Evolutionary conservation across 805 yeast genomes (phyloP), one percentile per base, ranked within the genome.

Genomic region (Starmerella davenportii): DNA sequence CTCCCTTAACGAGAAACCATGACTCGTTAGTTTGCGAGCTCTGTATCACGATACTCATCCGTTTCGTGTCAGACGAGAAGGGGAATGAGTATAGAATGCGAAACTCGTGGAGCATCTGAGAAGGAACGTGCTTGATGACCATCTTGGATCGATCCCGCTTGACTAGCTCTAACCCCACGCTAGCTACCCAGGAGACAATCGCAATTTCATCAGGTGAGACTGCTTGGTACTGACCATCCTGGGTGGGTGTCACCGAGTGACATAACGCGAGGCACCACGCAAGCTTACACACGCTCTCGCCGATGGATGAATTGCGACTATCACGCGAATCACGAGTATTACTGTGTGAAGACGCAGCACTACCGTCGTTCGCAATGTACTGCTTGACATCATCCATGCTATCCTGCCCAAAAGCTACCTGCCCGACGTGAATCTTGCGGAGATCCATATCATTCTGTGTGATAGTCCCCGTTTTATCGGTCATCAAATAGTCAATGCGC

Each of bases 141-240:
- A 90, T 68, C 5, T 76, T 70, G 39, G 69, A 68, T 41, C 98
- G 70, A 56, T 90, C 98, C 51, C 99, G 72, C 51, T 72, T 76
- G 43, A 72, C 66, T 34, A 90, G 65, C 5, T 84, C 70, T 27
- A 90, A 63, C 0, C 98, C 99, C 23, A 85, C 87, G 2, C 64
- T 56, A 46, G 82, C 92, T 1, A 95, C 80, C 61, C 82, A 90
- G 52, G 77, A 77, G 16, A 90, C 96, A 45, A 90, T 90, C 21
- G 99, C 98, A 49, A 90, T 75, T 56, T 90, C 99, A 62, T 90
- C 99, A 0, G 99, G 99, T 0, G 95, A 85, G 0, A 96, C 95
- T 0, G 98, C 98, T 59, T 90, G 99, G 55, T 85, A 90, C 21
- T 27, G 30, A 27, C 45, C 47, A 7, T 19, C 18, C 21, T 79